phyloP scores from a whole-genome alignment of 441 rosid genomes.

The Gossypium davidsonii region DNA sequence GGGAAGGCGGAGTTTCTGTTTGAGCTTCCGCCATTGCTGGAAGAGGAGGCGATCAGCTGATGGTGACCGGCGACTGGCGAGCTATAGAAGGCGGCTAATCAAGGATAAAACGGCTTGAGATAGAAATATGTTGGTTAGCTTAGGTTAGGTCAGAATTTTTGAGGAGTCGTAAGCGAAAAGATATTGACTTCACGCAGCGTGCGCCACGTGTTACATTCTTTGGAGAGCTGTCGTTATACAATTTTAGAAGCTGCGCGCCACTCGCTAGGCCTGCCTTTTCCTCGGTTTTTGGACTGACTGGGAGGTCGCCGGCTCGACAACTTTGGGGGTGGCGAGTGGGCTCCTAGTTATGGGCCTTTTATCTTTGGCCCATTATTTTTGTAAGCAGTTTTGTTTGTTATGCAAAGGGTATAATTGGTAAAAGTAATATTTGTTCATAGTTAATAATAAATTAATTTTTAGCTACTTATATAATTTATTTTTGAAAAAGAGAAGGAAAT shows the following conservation, averaged over 20 bases:
- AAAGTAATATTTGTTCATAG: too few species aligned
- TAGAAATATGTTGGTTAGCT: background rate
- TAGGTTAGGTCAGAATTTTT: conserved; percentile 7
- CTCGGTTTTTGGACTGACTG: too few species aligned
- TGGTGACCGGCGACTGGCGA: background rate
- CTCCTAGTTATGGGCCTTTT: too few species aligned
- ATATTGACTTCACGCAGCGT: background rate
- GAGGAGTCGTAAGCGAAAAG: background rate
- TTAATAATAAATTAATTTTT: too few species aligned
- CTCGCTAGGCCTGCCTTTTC: too few species aligned
- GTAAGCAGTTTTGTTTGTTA: too few species aligned
- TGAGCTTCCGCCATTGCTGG: conserved; percentile 64
- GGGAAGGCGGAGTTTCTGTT: conserved; percentile 31
- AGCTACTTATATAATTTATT: too few species aligned
- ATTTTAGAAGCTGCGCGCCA: background rate
- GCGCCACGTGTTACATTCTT: background rate
- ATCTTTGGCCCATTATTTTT: too few species aligned
- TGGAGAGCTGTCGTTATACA: background rate
- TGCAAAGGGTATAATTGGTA: too few species aligned
- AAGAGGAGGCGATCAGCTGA: conserved; percentile 5
- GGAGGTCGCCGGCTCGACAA: too few species aligned
- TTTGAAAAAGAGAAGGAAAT: too few species aligned
- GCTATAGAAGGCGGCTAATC: conserved; percentile 15
- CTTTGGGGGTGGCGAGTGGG: too few species aligned
- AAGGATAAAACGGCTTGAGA: background rate